A percentile compares a stretch with the other conserved stretches of the same genome.
These are phyloP conservation scores for Penicillium crystallinum DNA, from an alignment of 495 filamentous ascomycete genomes.

Conservation along the genomic window DNA sequence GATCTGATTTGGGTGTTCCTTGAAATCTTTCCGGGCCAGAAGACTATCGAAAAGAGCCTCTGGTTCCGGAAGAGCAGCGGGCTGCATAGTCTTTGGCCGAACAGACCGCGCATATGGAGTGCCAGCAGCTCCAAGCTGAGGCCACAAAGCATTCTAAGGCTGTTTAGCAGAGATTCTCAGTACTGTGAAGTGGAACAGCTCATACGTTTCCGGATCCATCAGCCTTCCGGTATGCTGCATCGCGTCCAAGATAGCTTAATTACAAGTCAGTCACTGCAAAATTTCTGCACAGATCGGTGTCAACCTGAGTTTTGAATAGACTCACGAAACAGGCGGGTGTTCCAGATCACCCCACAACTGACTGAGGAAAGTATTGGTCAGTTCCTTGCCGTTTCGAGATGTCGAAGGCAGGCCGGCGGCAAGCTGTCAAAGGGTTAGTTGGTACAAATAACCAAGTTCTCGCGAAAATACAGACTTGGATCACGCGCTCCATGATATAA, in stretches of 20 bases:
- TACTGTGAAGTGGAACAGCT: background rate
- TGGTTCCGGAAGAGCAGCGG: constrained; percentile 67
- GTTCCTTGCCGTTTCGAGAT: constrained; percentile 44
- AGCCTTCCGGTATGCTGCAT: constrained; percentile 58
- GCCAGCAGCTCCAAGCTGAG: constrained; percentile 58
- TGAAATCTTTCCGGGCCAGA: constrained; percentile 56
- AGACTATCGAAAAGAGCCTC: constrained; percentile 72
- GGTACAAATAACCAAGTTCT: background rate
- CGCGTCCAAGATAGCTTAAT: constrained; percentile 44
- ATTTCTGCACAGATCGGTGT: constrained; percentile 6
- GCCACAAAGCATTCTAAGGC: constrained; percentile 52
- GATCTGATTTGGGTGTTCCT: constrained; percentile 70
- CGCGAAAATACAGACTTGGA: constrained; percentile 30
- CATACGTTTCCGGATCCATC: constrained; percentile 66
- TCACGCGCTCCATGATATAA: constrained; percentile 53
- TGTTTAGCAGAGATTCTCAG: background rate
- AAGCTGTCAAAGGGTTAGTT: constrained; percentile 20
- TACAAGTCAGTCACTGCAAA: constrained; percentile 18
- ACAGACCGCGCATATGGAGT: constrained; percentile 71
- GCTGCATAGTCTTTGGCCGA: constrained; percentile 56
- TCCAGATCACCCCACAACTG: constrained; percentile 64
- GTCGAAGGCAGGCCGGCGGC: constrained; percentile 47
- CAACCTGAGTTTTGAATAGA: constrained; percentile 6
- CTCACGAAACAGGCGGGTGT: constrained; percentile 61
- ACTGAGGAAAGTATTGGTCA: constrained; percentile 58